These are phyloP conservation scores for Holtermannia corniformis DNA, from an alignment of 768 basidiomycete species.

Conservation along the genomic window DNA sequence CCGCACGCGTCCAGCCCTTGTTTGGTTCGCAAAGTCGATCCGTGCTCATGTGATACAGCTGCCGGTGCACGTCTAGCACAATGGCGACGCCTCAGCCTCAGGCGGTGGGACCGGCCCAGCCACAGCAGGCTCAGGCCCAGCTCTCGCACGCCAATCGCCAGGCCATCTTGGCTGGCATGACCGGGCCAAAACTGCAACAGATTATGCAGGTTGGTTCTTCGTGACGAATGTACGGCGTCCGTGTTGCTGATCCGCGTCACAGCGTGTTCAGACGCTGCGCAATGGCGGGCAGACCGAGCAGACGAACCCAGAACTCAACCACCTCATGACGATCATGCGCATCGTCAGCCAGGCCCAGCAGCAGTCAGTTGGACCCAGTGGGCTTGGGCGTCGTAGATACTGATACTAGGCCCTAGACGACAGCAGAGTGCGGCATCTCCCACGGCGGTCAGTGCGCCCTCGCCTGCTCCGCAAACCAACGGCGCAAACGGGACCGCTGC, in stretches of 20 bases:
- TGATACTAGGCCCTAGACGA: neutral
- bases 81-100: neutral
- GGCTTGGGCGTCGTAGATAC: neutral
- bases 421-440: neutral
- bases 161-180: neutral
- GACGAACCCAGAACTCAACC: conserved; percentile 6
- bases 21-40: neutral
- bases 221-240: too few species aligned
- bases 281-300: conserved; percentile 8
- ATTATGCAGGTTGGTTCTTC: too few species aligned
- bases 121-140: neutral
- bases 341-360: conserved; percentile 1
- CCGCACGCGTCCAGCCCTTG: too few species aligned
- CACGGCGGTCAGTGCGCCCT: neutral
- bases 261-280: conserved; percentile 2
- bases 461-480: neutral
- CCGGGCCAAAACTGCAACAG: neutral
- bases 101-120: neutral
- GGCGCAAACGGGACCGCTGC: neutral
- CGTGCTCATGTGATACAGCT: too few species aligned
- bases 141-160: neutral
- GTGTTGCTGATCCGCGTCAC: too few species aligned
- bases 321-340: conserved; percentile 6
- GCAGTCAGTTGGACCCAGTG: too few species aligned
- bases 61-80: too few species aligned